A percentile compares a stretch with the other conserved stretches of the same genome.
phyloP scores from a whole-genome alignment of 306 rosid species.

The barrel medic (Medicago truncatula) region MtrunA17r5.0-ANR NC_053042.1:36316001-36316500 shows the following conservation, averaged over 20 bases:
- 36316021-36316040: no score
- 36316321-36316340: constrained; percentile 71
- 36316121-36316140: constrained; percentile 10
- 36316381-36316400: constrained; percentile 82
- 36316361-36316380: constrained; percentile 75
- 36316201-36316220: constrained; percentile 72
- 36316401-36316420: constrained; percentile 46
- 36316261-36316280: constrained; percentile 61
- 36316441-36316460: constrained; percentile 16
- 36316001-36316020: no score
- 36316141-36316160: constrained; percentile 75
- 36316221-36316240: constrained; percentile 71
- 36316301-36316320: constrained; percentile 74
- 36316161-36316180: constrained; percentile 73
- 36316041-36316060: no score
- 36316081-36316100: neutral
- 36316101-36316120: neutral
- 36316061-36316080: neutral
- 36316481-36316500: constrained; percentile 70
- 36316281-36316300: constrained; percentile 64
- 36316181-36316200: constrained; percentile 71
- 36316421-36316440: neutral
- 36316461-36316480: neutral
- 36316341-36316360: constrained; percentile 64
- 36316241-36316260: constrained; percentile 79